These are phyloP conservation scores for Collybia mongolica DNA, from an alignment of 768 basidiomycete species.

Conservation along the genomic window DNA sequence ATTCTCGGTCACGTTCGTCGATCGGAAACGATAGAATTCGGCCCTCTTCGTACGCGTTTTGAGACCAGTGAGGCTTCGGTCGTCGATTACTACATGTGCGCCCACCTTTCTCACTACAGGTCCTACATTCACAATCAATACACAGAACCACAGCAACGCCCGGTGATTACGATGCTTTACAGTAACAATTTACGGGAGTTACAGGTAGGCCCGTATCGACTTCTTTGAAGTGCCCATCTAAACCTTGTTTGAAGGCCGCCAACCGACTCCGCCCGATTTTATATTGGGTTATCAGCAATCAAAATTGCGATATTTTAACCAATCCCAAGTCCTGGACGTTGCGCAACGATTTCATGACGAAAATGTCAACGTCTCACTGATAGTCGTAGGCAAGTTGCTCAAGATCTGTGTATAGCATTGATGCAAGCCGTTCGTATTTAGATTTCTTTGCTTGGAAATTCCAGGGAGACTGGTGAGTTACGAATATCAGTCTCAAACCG, in stretches of 20 bases:
- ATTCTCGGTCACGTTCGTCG: background rate
- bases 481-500: background rate
- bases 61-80: slow-evolving; percentile 29
- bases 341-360: slow-evolving; percentile 36
- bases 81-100: slow-evolving; percentile 34
- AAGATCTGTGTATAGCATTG: background rate
- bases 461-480: slow-evolving; percentile 32
- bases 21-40: slow-evolving; percentile 24
- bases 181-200: slow-evolving; percentile 32
- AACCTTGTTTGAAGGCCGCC: slow-evolving; percentile 20
- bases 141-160: slow-evolving; percentile 30
- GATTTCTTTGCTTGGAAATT: slow-evolving; percentile 37
- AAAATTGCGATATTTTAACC: slow-evolving; percentile 34
- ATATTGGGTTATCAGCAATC: slow-evolving; percentile 35
- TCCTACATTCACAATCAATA: background rate
- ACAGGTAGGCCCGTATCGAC: slow-evolving; percentile 22
- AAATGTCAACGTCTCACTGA: slow-evolving; percentile 32
- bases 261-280: slow-evolving; percentile 35
- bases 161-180: slow-evolving; percentile 34
- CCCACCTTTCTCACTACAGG: background rate
- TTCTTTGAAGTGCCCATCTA: background rate
- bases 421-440: slow-evolving; percentile 2
- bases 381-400: slow-evolving; percentile 26
- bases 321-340: slow-evolving; percentile 29
- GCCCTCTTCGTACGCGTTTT: slow-evolving; percentile 28